Conservation (phyloP, 495 filamentous ascomycete genomes). For the Terfezia boudieri region DNA sequence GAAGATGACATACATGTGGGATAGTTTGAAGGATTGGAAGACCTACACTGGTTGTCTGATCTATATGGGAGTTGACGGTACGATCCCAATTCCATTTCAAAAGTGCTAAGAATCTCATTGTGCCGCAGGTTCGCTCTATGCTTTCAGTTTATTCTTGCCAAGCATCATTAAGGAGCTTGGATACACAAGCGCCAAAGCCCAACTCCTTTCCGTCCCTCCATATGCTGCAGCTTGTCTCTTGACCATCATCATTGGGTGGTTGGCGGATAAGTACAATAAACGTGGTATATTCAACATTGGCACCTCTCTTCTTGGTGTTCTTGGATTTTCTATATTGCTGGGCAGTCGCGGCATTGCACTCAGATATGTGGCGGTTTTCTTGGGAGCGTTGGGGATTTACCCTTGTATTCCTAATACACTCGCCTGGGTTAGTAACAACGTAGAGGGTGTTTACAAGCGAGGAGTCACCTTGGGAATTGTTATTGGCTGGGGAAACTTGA, state of each 20-base stretch:
- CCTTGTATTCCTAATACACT: constrained; percentile 84
- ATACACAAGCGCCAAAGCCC: constrained; percentile 44
- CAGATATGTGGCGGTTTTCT: constrained; percentile 65
- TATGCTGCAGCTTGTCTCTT: constrained; percentile 65
- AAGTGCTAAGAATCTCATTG: neutral
- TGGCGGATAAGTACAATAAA: constrained; percentile 55
- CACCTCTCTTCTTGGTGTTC: constrained; percentile 45
- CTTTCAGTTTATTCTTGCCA: constrained; percentile 76
- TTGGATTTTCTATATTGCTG: constrained; percentile 54
- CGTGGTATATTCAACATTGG: constrained; percentile 67
- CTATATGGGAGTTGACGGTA: constrained; percentile 47
- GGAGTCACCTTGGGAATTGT: constrained; percentile 71
- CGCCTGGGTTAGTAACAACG: constrained; percentile 73
- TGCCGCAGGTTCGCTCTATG: constrained; percentile 49
- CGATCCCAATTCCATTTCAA: neutral
- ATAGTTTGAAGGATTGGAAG: constrained; percentile 65
- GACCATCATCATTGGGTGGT: constrained; percentile 52
- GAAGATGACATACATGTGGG: constrained; percentile 52
- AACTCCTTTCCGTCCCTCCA: constrained; percentile 70
- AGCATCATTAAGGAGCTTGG: constrained; percentile 60
- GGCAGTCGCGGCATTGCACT: constrained; percentile 26
- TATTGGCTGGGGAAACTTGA: constrained; percentile 84
- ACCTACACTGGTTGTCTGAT: constrained; percentile 55
- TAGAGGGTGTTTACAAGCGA: constrained; percentile 79
- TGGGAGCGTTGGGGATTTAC: constrained; percentile 79